Evolutionary conservation across 352 stramenopile species (phyloP).

Genomic region (Globisporangium sylvaticum): DNA sequence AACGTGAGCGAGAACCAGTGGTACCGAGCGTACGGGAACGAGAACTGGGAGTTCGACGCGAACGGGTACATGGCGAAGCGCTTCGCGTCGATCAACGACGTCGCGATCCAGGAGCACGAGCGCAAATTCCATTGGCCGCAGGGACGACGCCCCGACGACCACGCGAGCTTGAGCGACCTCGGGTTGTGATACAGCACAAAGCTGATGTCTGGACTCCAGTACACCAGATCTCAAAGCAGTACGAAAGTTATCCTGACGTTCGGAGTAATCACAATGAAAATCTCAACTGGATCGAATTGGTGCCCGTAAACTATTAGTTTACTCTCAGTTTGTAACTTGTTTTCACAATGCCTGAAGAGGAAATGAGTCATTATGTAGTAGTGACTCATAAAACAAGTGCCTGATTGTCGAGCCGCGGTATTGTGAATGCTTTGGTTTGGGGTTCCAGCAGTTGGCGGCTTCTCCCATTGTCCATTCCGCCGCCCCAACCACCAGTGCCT

Average conservation of each 20-base stretch:
- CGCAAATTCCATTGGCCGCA: conserved; percentile 58
- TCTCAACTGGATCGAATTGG: not conserved
- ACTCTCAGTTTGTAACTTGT: no score
- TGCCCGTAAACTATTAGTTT: not conserved
- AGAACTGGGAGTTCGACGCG: conserved; percentile 87
- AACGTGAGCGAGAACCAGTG: conserved; percentile 52
- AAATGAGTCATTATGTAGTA: no score
- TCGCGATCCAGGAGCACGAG: conserved; percentile 65
- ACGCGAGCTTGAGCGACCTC: conserved; percentile 12
- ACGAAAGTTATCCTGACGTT: not conserved
- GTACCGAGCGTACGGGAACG: conserved; percentile 83
- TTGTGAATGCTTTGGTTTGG: no score
- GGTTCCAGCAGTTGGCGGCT: no score
- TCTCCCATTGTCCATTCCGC: no score
- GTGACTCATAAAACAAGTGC: no score
- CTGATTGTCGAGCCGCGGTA: no score
- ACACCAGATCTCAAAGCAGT: not conserved
- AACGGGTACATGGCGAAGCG: conserved; percentile 75
- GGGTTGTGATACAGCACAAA: conserved; percentile 1
- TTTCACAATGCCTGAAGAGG: no score
- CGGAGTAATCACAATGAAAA: not conserved
- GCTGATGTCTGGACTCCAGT: not conserved
- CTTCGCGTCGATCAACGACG: conserved; percentile 85
- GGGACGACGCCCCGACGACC: conserved; percentile 38
- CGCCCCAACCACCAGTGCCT: no score